Evolutionary conservation across 2,329 filamentous ascomycete genomes (phyloP), one percentile per base, ranked within the genome.

Genomic region (Alternaria consortialis): DNA sequence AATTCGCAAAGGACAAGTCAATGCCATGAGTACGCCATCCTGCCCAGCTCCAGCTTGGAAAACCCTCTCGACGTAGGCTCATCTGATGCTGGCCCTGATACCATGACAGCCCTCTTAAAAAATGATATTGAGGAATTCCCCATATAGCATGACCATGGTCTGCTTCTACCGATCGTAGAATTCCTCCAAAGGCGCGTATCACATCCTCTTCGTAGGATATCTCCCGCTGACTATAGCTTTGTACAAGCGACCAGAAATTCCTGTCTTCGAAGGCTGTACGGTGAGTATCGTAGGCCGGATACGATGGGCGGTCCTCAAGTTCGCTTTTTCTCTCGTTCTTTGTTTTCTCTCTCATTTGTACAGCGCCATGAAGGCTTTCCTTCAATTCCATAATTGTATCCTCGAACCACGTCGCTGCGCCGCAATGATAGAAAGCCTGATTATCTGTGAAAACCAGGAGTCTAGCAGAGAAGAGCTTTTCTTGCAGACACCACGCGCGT

Each of bases 31-130:
- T 43, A 12, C 23, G 44, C 60, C 56, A 63, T n/a, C 60, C 60
- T 9, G 42, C 51, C 60, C 60, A 63, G 27, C 46, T 56, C 60
- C 60, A 63, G 40, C 60, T 59, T 9, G 60, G 60, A 31, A 63
- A 63, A 0, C 43, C 31, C 15, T 43, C 13, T 20, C 48, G 48
- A 20, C 55, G 50, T 13, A 43, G 15, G 4, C 43, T 20, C 48
- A 53, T 42, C 8, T 32, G 47, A 40, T 52, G 32, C 12, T 4
- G 4, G 2, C 23, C 46, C 13, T 57, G 36, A 12, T 13, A 7
- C 43, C 51, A 63, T 5, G 56, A 34, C 1, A 63, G 20, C 0
- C 51, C 51, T 29, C 40, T 27, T 23, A n/a, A 15, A 12, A 59
- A 59, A 2, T 50, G 25, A 12, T 32, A 40, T 25, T 43, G 31